phyloP scores from a whole-genome alignment of 495 filamentous ascomycete genomes.

The Neurospora tetraspora region DNA sequence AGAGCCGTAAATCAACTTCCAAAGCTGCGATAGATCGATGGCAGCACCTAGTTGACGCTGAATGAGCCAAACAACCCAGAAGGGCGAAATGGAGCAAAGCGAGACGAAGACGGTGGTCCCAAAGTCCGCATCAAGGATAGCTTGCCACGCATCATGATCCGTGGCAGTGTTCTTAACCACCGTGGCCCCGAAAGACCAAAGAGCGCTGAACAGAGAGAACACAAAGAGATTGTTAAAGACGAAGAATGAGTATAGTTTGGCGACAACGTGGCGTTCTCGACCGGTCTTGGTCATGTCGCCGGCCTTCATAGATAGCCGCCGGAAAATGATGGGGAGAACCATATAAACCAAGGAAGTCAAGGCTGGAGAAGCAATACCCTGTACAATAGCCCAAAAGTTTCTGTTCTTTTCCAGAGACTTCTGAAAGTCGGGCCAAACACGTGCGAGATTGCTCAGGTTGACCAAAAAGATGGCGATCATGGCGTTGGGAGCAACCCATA shows the following conservation, averaged over 20 bases:
- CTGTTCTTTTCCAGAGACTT: conserved; percentile 48
- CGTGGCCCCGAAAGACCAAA: conserved; percentile 59
- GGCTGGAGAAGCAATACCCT: conserved; percentile 90
- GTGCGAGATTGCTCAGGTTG: conserved; percentile 67
- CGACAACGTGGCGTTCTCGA: conserved; percentile 84
- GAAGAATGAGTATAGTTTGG: conserved; percentile 91
- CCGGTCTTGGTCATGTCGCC: conserved; percentile 88
- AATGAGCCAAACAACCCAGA: conserved; percentile 89
- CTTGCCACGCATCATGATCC: conserved; percentile 47
- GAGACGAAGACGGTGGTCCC: conserved; percentile 52
- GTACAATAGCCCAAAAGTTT: conserved; percentile 71
- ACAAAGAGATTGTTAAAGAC: conserved; percentile 94
- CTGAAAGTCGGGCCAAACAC: conserved; percentile 71
- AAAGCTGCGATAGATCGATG: conserved; percentile 77
- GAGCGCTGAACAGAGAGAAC: conserved; percentile 77
- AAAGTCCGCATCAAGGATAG: conserved; percentile 52
- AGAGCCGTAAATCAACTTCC: conserved; percentile 69
- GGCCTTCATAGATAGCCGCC: conserved; percentile 61
- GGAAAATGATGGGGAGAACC: conserved; percentile 82
- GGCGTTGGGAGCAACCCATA: conserved; percentile 94
- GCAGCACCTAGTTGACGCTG: conserved; percentile 89
- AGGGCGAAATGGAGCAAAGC: conserved; percentile 69
- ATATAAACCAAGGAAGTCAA: conserved; percentile 84
- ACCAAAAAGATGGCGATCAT: conserved; percentile 90
- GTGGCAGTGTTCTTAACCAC: conserved; percentile 46